phyloP scores from a whole-genome alignment of 768 basidiomycete genomes.

The Tulasnella sp. region DNA sequence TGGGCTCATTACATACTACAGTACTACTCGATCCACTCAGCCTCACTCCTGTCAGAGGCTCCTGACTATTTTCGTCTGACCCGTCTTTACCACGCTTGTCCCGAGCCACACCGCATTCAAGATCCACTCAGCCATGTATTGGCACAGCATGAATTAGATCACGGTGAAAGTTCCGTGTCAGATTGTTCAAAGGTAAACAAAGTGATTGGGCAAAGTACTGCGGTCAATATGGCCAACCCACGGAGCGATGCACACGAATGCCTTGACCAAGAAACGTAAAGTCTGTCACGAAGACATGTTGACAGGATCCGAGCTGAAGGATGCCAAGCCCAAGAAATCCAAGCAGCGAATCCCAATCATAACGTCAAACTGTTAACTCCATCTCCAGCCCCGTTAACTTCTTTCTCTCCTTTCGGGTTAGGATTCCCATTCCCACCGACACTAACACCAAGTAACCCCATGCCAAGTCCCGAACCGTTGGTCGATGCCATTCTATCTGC shows the following conservation, averaged over 20 bases:
- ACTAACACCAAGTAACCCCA: conserved; percentile 11
- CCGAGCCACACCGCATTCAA: not conserved
- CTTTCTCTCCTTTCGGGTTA: conserved; percentile 9
- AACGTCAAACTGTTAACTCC: conserved; percentile 15
- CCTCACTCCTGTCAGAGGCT: not conserved
- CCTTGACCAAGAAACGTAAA: not conserved
- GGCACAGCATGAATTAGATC: not conserved
- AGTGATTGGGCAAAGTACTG: not conserved
- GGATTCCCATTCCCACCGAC: not conserved
- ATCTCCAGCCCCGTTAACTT: conserved; percentile 18
- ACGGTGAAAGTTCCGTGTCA: not conserved
- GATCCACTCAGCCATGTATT: not conserved
- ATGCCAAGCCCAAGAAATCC: not conserved
- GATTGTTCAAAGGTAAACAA: not conserved
- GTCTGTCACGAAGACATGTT: not conserved
- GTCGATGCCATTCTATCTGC: not conserved
- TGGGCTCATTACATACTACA: not conserved
- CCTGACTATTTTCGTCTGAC: not conserved
- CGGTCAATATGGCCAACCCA: not conserved
- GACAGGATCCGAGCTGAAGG: not conserved
- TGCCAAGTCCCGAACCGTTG: conserved; percentile 13
- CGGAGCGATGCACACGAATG: not conserved
- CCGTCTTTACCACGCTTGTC: not conserved
- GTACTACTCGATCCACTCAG: not conserved
- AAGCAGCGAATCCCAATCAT: not conserved